Conservation (phyloP, 345 rosid genomes). For the Populus ilicifolia region DNA sequence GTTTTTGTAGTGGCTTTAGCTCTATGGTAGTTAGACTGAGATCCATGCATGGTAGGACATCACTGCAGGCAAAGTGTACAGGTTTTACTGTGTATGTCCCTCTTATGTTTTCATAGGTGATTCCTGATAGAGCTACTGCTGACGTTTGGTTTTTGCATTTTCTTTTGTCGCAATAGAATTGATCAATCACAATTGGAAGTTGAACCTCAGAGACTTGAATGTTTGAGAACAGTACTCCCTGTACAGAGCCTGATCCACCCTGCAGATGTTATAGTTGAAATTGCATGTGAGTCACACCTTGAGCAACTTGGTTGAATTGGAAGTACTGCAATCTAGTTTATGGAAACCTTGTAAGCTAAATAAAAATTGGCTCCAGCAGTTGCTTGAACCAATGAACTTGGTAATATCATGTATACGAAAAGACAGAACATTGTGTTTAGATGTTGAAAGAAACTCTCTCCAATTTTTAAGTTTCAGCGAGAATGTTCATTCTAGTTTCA, state of each 20-base stretch:
- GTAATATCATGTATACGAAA: background rate
- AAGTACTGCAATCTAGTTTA: background rate
- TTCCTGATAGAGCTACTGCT: constrained; percentile 81
- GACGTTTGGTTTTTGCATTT: constrained; percentile 73
- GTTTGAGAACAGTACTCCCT: constrained; percentile 84
- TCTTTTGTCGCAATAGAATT: constrained; percentile 80
- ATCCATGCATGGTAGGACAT: constrained; percentile 74
- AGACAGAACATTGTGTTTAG: background rate
- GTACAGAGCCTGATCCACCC: constrained; percentile 94
- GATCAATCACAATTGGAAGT: constrained; percentile 85
- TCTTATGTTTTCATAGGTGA: constrained; percentile 67
- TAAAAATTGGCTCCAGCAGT: background rate
- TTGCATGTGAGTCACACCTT: constrained; percentile 7
- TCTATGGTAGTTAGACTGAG: constrained; percentile 63
- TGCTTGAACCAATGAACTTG: background rate
- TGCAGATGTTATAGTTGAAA: constrained; percentile 40
- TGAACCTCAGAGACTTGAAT: constrained; percentile 85
- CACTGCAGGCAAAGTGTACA: constrained; percentile 90
- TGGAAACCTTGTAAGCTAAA: background rate
- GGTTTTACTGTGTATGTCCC: constrained; percentile 94
- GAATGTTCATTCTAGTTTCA: background rate
- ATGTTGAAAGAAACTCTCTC: background rate
- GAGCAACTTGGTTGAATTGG: constrained; percentile 1
- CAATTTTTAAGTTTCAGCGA: background rate
- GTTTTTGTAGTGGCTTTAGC: constrained; percentile 64